These are phyloP conservation scores for Russula sp. DNA, from an alignment of 768 basidiomycete genomes.

Conservation along the genomic window DNA sequence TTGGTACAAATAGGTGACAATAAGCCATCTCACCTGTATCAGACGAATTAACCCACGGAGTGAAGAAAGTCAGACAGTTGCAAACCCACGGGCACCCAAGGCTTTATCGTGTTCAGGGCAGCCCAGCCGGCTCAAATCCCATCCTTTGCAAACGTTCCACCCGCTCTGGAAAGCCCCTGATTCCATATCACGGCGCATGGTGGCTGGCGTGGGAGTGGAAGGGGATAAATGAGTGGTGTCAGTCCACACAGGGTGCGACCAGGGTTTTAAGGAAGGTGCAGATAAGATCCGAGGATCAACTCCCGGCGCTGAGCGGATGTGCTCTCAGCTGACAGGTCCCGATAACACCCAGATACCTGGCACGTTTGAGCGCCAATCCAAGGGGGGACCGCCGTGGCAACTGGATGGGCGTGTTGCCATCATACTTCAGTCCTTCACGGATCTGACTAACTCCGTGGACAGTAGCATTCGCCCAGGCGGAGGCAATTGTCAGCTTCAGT, in stretches of 20 bases:
- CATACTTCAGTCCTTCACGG: no score
- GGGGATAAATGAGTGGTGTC: not conserved
- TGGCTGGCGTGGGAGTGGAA: not conserved
- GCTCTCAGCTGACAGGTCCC: not conserved
- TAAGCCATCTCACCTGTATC: not conserved
- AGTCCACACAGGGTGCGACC: not conserved
- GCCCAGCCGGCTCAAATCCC: not conserved
- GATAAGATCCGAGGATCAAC: not conserved
- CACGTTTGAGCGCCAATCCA: not conserved
- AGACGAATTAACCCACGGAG: not conserved
- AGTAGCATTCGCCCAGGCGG: no score
- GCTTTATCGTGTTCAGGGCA: not conserved
- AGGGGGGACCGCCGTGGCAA: not conserved
- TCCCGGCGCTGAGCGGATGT: not conserved
- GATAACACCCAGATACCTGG: not conserved
- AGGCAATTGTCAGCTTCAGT: no score
- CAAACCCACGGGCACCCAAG: not conserved
- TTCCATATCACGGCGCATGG: no score
- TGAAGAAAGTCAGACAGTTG: not conserved
- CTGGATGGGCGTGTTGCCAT: not conserved
- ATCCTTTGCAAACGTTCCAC: not conserved
- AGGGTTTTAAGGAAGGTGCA: not conserved
- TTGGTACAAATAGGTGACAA: not conserved
- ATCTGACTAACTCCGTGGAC: no score
- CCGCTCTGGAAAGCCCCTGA: not conserved